Evolutionary conservation across 257 asterid species (phyloP), one percentile per base, ranked within the genome.

Genomic region (Craterostigma plantagineum): DNA sequence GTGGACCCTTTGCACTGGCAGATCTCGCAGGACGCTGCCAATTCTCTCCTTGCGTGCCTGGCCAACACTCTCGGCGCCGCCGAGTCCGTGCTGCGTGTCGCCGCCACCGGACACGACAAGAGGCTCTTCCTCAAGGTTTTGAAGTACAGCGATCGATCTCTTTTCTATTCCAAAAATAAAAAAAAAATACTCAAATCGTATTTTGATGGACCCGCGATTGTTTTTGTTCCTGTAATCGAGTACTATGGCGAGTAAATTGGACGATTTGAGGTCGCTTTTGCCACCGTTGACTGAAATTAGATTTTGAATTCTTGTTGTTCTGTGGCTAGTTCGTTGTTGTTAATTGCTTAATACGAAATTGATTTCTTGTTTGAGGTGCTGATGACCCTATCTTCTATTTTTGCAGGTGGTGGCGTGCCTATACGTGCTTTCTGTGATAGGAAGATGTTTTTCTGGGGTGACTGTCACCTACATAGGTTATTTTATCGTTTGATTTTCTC

Each of bases 1-100:
- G 91, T 90, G 33, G 95, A 90, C 60, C 98, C 98, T 4, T 72
- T 90, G 46, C 92, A 90, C 34, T 90, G 95, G 98, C 94, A 90
- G 91, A 83, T 90, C 63, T 77, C 94, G 3, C 92, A 77, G 54
- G 93, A 90, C 36, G 66, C 94, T 16, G 94, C 95, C 10, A 75
- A 77, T 13, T 51, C 76, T 18, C 57, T 75, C 59, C 75, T 83
- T 61, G 98, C 94, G 53, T 63, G 81, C 64, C 71, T 90, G 56
- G 98, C 92, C 46, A 90, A 90, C 58, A 90, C 92, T 18, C 57
- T 90, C 48, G 98, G 98, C 46, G 98, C 95, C 14, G 83, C 98
- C 48, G 98, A 90, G 72, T 83, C 95, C 12, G 98, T 90, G 57
- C 74, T 90, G 53, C 82, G 98, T n/a, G 95, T 90, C 45, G 92